These are phyloP conservation scores for Blastocystis sp. DNA, from an alignment of 352 stramenopile genomes.

Conservation along the genomic window DNA sequence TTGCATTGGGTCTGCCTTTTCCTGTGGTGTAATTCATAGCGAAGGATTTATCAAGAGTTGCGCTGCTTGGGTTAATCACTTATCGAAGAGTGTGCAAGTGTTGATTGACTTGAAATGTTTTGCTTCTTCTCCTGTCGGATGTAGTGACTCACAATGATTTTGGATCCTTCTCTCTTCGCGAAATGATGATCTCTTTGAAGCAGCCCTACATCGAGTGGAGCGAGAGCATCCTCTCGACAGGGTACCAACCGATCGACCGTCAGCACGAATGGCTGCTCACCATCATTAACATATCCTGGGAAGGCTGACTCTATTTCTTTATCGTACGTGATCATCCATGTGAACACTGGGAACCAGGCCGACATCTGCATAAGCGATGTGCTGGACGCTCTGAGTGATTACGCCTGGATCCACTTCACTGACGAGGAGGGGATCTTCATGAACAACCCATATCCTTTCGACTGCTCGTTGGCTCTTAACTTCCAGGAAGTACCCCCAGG, in stretches of 20 bases:
- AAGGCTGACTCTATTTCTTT: not conserved
- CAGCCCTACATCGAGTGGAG: constrained; percentile 59
- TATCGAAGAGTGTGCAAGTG: constrained; percentile 34
- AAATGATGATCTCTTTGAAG: constrained; percentile 22
- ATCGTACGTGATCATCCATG: constrained; percentile 34
- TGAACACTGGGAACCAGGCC: constrained; percentile 51
- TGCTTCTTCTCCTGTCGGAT: not conserved
- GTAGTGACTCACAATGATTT: constrained; percentile 37
- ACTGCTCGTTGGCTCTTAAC: not conserved
- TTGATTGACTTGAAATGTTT: constrained; percentile 45
- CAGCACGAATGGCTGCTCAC: constrained; percentile 49
- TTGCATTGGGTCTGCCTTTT: constrained; percentile 15
- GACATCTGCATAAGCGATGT: constrained; percentile 29
- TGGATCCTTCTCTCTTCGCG: constrained; percentile 38
- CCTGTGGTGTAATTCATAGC: not conserved
- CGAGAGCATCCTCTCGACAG: constrained; percentile 43
- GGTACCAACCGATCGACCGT: constrained; percentile 41
- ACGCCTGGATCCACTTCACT: constrained; percentile 53
- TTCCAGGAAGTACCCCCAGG: constrained; percentile 31
- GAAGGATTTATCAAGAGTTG: not conserved
- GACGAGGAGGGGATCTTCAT: constrained; percentile 50
- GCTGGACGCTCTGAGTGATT: constrained; percentile 26
- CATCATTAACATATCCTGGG: constrained; percentile 54
- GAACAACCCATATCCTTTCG: constrained; percentile 46
- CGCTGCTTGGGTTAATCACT: constrained; percentile 7